Evolutionary conservation across 2,329 filamentous ascomycete species (phyloP).

Genomic region (Colletotrichum noveboracense): DNA sequence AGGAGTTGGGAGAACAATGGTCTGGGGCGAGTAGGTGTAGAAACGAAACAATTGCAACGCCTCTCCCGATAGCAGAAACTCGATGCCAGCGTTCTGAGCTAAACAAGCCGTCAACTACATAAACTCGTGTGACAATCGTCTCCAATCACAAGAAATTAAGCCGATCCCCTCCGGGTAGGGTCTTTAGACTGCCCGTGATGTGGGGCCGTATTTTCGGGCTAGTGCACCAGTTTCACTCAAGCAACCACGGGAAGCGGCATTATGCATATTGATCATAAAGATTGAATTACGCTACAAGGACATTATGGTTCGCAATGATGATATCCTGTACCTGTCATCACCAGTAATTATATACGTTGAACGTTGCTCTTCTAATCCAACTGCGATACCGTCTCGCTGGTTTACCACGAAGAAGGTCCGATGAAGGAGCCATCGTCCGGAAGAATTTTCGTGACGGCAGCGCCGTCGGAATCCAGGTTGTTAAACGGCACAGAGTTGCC

Average conservation of each 20-base stretch:
- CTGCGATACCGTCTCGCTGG: not conserved
- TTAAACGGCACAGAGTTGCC: conserved; percentile 43
- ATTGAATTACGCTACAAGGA: not conserved
- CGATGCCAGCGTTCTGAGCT: not conserved
- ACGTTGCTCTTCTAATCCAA: not conserved
- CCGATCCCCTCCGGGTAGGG: not conserved
- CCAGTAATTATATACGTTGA: not conserved
- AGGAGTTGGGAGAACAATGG: not conserved
- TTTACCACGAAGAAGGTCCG: conserved; percentile 30
- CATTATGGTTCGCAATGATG: not conserved
- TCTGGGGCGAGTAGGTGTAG: not conserved
- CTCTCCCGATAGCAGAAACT: not conserved
- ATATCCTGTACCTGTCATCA: not conserved
- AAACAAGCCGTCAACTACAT: fast-evolving
- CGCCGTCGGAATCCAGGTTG: conserved; percentile 34
- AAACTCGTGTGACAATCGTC: not conserved
- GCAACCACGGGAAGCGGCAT: too few species aligned
- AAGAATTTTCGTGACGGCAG: conserved; percentile 31
- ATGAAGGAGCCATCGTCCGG: conserved; percentile 31
- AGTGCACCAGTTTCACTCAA: too few species aligned
- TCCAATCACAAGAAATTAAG: not conserved
- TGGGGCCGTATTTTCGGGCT: too few species aligned
- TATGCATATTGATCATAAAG: not conserved
- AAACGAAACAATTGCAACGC: not conserved
- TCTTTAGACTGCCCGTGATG: not conserved